A percentile compares a stretch with the other conserved stretches of the same genome.
These are phyloP conservation scores for Actinomortierella wolfii DNA, from an alignment of 371 early-diverging fungal genomes.

Conservation along the genomic window DNA sequence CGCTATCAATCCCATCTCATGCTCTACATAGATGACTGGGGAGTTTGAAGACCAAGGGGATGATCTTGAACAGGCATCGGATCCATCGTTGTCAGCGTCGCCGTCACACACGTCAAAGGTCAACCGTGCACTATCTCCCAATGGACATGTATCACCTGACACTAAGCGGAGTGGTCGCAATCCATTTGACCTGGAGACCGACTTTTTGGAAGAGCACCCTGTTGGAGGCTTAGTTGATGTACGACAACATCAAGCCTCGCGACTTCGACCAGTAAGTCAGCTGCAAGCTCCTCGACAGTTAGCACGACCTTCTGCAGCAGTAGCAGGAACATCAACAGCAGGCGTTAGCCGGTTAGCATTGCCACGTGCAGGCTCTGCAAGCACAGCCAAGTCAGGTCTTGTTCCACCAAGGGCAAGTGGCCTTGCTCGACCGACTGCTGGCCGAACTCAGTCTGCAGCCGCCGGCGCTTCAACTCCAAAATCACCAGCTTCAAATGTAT, in stretches of 20 bases:
- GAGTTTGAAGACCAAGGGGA: background rate
- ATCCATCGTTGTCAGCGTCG: slow-evolving; percentile 5
- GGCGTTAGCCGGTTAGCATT: slow-evolving; percentile 9
- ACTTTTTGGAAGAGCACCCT: slow-evolving; percentile 16
- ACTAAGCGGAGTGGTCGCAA: slow-evolving; percentile 19
- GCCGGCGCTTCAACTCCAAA: slow-evolving; percentile 5
- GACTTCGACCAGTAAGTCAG: too few species aligned
- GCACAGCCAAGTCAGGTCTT: background rate
- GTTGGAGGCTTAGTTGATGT: slow-evolving; percentile 2
- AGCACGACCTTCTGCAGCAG: slow-evolving; percentile 13
- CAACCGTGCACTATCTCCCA: slow-evolving; percentile 6
- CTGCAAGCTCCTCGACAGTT: too few species aligned
- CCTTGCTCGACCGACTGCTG: slow-evolving; percentile 15
- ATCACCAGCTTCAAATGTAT: background rate
- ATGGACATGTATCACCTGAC: background rate
- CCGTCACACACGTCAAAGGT: background rate
- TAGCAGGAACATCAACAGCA: slow-evolving; percentile 14
- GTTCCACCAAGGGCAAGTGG: slow-evolving; percentile 2
- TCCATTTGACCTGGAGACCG: slow-evolving; percentile 26
- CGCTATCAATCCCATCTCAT: too few species aligned
- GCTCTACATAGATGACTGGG: background rate
- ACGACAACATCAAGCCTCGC: background rate
- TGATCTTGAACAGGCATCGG: slow-evolving; percentile 15
- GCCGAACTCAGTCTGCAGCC: slow-evolving; percentile 17
- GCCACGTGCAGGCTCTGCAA: slow-evolving; percentile 11